Conservation (phyloP, 192 early-diverging fungal genomes). For the Paraglomus occultum region DNA sequence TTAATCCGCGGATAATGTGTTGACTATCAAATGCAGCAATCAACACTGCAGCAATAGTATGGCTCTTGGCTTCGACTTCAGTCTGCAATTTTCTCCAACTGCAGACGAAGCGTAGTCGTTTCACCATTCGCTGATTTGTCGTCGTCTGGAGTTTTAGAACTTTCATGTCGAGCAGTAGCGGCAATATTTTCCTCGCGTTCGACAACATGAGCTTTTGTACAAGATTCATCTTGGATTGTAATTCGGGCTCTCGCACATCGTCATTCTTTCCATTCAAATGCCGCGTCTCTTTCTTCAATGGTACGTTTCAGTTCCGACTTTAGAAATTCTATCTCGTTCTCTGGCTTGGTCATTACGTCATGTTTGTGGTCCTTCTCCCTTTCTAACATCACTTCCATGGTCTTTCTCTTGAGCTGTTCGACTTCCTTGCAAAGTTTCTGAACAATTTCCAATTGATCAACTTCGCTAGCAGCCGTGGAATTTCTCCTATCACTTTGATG, state of each 20-base stretch:
- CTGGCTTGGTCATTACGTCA: constrained; percentile 13
- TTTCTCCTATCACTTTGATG: not conserved
- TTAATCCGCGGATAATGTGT: constrained; percentile 13
- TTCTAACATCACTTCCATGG: constrained; percentile 17
- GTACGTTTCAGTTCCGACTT: not conserved
- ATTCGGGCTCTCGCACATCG: not conserved
- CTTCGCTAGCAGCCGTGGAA: constrained; percentile 25
- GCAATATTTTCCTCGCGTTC: constrained; percentile 17
- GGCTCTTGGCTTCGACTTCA: constrained; percentile 30
- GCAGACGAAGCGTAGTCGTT: not conserved
- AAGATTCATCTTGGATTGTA: constrained; percentile 21
- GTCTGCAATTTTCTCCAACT: constrained; percentile 24
- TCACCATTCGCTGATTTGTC: constrained; percentile 5
- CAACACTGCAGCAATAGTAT: constrained; percentile 27
- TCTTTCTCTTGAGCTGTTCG: constrained; percentile 18
- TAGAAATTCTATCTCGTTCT: not conserved
- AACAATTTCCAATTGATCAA: constrained; percentile 30
- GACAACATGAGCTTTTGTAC: constrained; percentile 13
- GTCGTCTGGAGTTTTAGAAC: not conserved
- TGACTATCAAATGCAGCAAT: constrained; percentile 25
- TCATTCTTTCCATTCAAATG: not conserved
- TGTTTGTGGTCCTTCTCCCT: not conserved
- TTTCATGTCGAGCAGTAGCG: constrained; percentile 1
- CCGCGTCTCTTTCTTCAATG: not conserved
- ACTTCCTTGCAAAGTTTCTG: constrained; percentile 28